A percentile compares a stretch with the other conserved stretches of the same genome.
Evolutionary conservation across 1,284 basidiomycete genomes (phyloP).

Genomic region (Ustilago loliicola): DNA sequence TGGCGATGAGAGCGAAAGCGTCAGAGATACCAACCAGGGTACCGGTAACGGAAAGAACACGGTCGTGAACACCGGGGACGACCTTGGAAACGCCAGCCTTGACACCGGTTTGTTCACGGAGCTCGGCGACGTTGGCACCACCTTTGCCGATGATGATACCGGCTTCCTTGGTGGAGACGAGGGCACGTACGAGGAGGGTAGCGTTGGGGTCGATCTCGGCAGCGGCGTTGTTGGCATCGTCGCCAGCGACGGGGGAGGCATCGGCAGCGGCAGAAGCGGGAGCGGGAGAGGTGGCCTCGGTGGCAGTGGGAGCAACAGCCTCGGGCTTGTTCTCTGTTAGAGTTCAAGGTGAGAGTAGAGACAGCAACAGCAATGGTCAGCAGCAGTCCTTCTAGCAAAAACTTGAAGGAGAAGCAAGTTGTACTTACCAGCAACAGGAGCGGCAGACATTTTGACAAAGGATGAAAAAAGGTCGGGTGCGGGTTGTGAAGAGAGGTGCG

Average conservation of each 20-base stretch:
- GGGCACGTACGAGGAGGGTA: slow-evolving; percentile 58
- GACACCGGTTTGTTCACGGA: slow-evolving; percentile 93
- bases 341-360: neutral
- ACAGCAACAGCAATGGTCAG: slow-evolving; percentile 1
- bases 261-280: slow-evolving; percentile 18
- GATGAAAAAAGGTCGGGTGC: slow-evolving; percentile 4
- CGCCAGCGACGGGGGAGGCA: slow-evolving; percentile 32
- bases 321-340: slow-evolving; percentile 33
- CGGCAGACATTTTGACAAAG: slow-evolving; percentile 13
- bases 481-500: neutral
- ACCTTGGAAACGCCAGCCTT: slow-evolving; percentile 99
- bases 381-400: neutral
- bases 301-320: slow-evolving; percentile 28
- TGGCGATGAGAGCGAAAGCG: slow-evolving; percentile 95
- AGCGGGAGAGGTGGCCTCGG: slow-evolving; percentile 19
- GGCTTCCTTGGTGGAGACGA: slow-evolving; percentile 68
- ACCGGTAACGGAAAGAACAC: slow-evolving; percentile 92
- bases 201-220: slow-evolving; percentile 55
- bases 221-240: slow-evolving; percentile 22
- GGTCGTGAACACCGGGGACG: slow-evolving; percentile 95
- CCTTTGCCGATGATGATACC: slow-evolving; percentile 79
- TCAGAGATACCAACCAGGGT: slow-evolving; percentile 91
- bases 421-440: slow-evolving; percentile 9
- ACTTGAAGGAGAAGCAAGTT: no score
- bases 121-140: slow-evolving; percentile 95